Percentiles rank a stretch among this genome's conserved stretches.
phyloP scores from a whole-genome alignment of 1,139 yeast species.

The Hansenula lynferdii region DNA sequence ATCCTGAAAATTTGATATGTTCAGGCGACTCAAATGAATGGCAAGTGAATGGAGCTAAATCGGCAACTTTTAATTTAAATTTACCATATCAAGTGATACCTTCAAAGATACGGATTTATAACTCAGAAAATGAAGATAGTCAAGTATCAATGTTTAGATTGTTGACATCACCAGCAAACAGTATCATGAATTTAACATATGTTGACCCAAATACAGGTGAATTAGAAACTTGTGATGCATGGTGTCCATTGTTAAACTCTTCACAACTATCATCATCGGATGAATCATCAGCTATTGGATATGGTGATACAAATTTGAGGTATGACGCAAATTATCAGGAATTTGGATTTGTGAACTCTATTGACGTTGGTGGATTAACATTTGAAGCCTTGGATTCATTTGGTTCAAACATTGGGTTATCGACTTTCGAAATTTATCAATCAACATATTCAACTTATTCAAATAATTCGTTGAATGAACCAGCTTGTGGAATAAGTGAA shows the following conservation, averaged over 20 bases:
- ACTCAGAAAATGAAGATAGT: constrained; percentile 44
- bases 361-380: constrained; percentile 58
- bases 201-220: constrained; percentile 65
- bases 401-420: constrained; percentile 63
- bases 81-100: constrained; percentile 61
- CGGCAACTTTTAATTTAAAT: constrained; percentile 66
- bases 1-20: constrained; percentile 50
- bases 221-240: constrained; percentile 70
- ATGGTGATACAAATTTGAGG: constrained; percentile 26
- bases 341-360: constrained; percentile 69
- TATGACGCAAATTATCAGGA: constrained; percentile 60
- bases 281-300: constrained; percentile 14
- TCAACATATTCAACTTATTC: constrained; percentile 66
- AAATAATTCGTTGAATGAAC: constrained; percentile 65
- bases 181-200: constrained; percentile 90
- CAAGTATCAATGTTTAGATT: constrained; percentile 64
- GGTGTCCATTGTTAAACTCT: constrained; percentile 60
- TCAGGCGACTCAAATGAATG: constrained; percentile 51
- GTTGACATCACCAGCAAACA: constrained; percentile 72
- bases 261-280: constrained; percentile 26
- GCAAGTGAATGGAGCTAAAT: constrained; percentile 45
- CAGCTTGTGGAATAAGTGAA: constrained; percentile 42
- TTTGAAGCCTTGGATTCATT: constrained; percentile 67
- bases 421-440: constrained; percentile 73
- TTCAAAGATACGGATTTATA: constrained; percentile 67